Evolutionary conservation across 1,284 basidiomycete genomes (phyloP), one percentile per base, ranked within the genome.

Genomic region (Rhodofomes roseus): DNA sequence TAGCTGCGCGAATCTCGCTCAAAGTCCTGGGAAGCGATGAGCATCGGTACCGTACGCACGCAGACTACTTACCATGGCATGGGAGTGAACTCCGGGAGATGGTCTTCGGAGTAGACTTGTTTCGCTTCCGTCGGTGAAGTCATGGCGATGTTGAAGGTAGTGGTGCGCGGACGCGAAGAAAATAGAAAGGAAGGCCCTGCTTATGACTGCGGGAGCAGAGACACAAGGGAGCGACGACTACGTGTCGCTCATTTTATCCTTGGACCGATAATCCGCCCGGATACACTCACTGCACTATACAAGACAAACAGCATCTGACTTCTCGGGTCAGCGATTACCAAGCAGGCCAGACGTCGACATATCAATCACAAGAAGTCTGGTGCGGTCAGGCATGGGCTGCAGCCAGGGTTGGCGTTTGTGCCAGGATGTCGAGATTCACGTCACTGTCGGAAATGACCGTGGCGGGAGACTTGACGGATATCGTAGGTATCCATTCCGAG

Each of bases 1-100:
- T 84, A 18, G 80, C 81, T 41, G 73, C 74, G 23, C 81, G 76
- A 37, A 86, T 84, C 59, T 85, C 80, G 60, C 78, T 76, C 54
- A 85, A 70, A 41, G 80, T 77, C 65, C 65, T 73, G 56, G 4
- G 14, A 27, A 53, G 34, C 25, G 46, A 7, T 18, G 25, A 27
- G 22, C n/a, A 29, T 25, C 23, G 16, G 41, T 4, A 20, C 18
- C 7, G 40, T 22, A 43, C 36, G 9, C 23, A 25, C 40, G 16
- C 14, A 31, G n/a, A 54, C 4, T n/a, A 48, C 64, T n/a, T 50
- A 68, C 67, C 68, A 70, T 36, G 76, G 73, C 77, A 83, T 79
- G 8, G 81, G 81, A 14, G 72, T 73, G 63, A 77, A 83, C 12
- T 69, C 66, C 18, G 79, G 79, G 27, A 79, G 74, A 23, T 68